Evolutionary conservation across 441 rosid genomes (phyloP).

Genomic region (Syzygium malaccense): DNA sequence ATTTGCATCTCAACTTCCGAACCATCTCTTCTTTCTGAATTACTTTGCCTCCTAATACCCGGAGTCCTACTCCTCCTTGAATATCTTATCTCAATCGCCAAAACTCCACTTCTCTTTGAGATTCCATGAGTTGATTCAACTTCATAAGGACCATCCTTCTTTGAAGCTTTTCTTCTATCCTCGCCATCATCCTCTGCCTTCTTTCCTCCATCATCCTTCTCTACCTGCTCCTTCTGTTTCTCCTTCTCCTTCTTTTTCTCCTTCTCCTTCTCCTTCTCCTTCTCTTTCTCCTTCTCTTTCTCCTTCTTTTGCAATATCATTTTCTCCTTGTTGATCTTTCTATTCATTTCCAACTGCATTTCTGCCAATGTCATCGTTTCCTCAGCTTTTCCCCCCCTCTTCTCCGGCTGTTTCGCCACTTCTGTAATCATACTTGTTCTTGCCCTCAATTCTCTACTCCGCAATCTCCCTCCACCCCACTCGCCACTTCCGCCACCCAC

Average conservation of each 20-base stretch:
- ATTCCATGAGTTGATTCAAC: slow-evolving; percentile 6
- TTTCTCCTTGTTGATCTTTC: slow-evolving; percentile 23
- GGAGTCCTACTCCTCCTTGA: slow-evolving; percentile 22
- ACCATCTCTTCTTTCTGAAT: slow-evolving; percentile 13
- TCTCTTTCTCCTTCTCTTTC: slow-evolving; percentile 2
- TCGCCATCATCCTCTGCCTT: slow-evolving; percentile 9
- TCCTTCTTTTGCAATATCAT: slow-evolving; percentile 17
- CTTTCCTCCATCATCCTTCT: slow-evolving; percentile 12
- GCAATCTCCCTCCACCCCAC: slow-evolving; percentile 28
- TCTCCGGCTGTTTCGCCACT: slow-evolving; percentile 14
- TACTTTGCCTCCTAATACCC: slow-evolving; percentile 6
- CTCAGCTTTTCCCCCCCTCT: slow-evolving; percentile 17
- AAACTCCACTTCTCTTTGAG: slow-evolving; percentile 18
- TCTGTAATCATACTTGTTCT: background rate
- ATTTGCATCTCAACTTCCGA: slow-evolving; percentile 6
- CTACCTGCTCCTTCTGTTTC: background rate
- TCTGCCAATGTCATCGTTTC: slow-evolving; percentile 70
- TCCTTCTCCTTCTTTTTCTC: background rate
- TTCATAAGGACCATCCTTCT: background rate
- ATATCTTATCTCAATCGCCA: slow-evolving; percentile 14
- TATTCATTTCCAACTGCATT: slow-evolving; percentile 47
- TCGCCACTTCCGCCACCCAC: slow-evolving; percentile 10
- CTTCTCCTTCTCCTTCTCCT: background rate
- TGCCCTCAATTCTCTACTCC: slow-evolving; percentile 22
- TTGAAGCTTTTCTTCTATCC: slow-evolving; percentile 6